Evolutionary conservation across 352 stramenopile genomes (phyloP).

Genomic region (Phytopythium delawarense): DNA sequence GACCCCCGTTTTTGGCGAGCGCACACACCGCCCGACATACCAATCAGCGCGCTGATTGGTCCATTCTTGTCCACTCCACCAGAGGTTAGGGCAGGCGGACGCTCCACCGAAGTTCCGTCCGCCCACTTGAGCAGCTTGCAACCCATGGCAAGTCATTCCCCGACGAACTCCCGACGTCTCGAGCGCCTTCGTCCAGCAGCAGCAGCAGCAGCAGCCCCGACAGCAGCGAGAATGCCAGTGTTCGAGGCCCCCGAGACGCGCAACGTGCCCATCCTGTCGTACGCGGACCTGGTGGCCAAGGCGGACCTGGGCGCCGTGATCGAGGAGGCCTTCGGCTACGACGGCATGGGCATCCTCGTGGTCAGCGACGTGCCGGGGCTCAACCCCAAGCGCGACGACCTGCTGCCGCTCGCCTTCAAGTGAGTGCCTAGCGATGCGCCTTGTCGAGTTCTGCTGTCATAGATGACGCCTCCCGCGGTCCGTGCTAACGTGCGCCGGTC

Average conservation of each 20-base stretch:
- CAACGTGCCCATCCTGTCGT: slow-evolving; percentile 67
- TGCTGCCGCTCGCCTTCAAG: slow-evolving; percentile 86
- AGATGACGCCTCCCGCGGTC: background rate
- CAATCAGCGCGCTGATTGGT: background rate
- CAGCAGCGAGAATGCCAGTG: slow-evolving; percentile 1
- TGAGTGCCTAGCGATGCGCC: background rate
- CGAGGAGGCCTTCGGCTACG: slow-evolving; percentile 83
- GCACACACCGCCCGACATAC: slow-evolving; percentile 1
- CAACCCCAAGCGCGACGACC: slow-evolving; percentile 50
- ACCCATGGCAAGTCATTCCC: background rate
- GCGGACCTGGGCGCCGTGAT: slow-evolving; percentile 46
- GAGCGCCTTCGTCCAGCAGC: background rate
- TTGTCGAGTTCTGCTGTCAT: too few relatives aligned
- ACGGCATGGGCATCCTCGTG: slow-evolving; percentile 89
- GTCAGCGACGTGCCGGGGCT: slow-evolving; percentile 86
- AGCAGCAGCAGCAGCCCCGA: background rate
- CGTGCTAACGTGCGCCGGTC: background rate
- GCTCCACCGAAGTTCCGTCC: background rate
- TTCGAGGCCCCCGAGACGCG: slow-evolving; percentile 17
- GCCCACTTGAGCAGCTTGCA: background rate
- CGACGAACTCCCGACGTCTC: background rate
- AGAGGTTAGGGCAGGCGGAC: background rate
- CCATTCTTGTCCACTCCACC: background rate
- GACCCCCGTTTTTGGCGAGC: background rate
- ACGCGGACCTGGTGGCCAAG: slow-evolving; percentile 41